These are phyloP conservation scores for Stagonosporopsis cucurbitacearum DNA, from an alignment of 2,329 filamentous ascomycete species.

Conservation along the genomic window DNA sequence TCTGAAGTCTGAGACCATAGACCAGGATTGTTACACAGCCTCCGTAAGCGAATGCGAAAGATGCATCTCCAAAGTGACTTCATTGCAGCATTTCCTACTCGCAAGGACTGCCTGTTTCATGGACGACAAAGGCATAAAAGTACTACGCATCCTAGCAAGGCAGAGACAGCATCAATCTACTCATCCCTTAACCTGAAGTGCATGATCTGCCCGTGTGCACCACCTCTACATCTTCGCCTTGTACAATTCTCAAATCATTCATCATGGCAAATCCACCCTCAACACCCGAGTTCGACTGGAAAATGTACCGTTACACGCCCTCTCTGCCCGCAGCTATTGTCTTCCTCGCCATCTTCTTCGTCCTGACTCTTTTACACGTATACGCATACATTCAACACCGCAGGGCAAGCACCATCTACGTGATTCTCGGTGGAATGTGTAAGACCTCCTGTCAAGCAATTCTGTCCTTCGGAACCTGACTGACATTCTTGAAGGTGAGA, in stretches of 20 bases:
- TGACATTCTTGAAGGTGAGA: constrained; percentile 45
- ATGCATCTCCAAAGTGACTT: constrained; percentile 1
- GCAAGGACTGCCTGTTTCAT: background rate
- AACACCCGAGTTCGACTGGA: constrained; percentile 35
- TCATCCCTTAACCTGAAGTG: background rate
- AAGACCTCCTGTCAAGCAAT: background rate
- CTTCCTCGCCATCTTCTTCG: constrained; percentile 32
- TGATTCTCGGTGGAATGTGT: constrained; percentile 39
- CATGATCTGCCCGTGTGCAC: background rate
- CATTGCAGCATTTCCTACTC: constrained; percentile 1
- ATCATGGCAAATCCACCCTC: constrained; percentile 35
- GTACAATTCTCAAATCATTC: background rate
- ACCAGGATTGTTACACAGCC: background rate
- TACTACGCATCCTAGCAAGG: background rate
- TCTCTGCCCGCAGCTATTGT: constrained; percentile 35
- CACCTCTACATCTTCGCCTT: background rate
- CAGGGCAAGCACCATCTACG: constrained; percentile 26
- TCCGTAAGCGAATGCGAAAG: constrained; percentile 15
- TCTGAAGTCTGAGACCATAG: background rate
- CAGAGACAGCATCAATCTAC: background rate
- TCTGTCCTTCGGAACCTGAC: background rate
- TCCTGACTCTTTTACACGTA: constrained; percentile 30
- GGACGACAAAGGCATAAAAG: background rate
- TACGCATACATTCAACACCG: constrained; percentile 10
- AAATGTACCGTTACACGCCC: constrained; percentile 45